A percentile compares a stretch with the other conserved stretches of the same genome.
Conservation (phyloP, 192 early-diverging fungal genomes). For the Diversispora epigaea region DNA sequence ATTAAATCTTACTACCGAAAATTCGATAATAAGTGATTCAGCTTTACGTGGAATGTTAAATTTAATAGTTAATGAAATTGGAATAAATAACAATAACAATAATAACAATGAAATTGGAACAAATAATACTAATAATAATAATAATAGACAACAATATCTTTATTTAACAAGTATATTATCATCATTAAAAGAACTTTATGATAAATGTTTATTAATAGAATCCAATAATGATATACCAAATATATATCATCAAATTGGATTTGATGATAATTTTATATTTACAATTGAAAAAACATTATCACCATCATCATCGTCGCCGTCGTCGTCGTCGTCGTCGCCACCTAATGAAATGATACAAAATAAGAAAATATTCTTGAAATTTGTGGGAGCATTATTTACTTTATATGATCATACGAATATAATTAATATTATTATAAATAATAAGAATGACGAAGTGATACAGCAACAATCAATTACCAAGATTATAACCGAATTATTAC, state of each 20-base stretch:
- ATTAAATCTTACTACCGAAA: background rate
- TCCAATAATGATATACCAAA: background rate
- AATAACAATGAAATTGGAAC: too few species aligned
- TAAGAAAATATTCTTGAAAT: too few species aligned
- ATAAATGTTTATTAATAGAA: background rate
- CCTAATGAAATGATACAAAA: too few species aligned
- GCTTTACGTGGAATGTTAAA: background rate
- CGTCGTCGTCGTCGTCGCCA: too few species aligned
- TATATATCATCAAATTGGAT: background rate
- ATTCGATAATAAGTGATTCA: background rate
- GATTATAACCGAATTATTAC: background rate
- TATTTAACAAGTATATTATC: background rate
- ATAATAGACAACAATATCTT: background rate
- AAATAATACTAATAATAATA: background rate
- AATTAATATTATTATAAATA: too few species aligned
- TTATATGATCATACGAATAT: too few species aligned
- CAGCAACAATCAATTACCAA: background rate
- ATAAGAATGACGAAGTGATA: background rate
- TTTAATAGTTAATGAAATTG: too few species aligned
- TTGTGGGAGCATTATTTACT: too few species aligned
- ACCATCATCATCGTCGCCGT: too few species aligned
- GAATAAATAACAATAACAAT: too few species aligned
- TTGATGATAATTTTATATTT: background rate
- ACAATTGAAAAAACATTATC: too few species aligned
- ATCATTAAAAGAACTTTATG: background rate